Evolutionary conservation across 2,329 filamentous ascomycete species (phyloP), one percentile per base, ranked within the genome.

Genomic region (Fusarium sp.): DNA sequence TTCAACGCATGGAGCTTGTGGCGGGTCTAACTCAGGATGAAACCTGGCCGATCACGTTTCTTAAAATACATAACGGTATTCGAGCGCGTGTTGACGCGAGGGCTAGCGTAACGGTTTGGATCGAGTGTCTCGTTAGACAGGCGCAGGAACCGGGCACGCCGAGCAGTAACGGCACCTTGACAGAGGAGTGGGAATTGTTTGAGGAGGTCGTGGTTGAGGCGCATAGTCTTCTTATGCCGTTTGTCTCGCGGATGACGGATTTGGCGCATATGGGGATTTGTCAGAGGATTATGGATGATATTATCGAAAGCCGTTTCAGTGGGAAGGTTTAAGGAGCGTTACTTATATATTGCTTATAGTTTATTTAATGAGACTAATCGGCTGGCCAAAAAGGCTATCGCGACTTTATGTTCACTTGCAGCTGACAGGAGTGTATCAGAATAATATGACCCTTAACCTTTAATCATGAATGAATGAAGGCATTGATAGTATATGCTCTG

Each of bases 141-240:
- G 49, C 62, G 0, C 66, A 62, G 7, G 66, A 69, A 34, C 33
- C 50, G 1, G 53, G 57, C 0, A 69, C 66, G 9, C 66, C 66
- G 1, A 46, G 55, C 16, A 65, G 33, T 3, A 47, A 53, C 2
- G 55, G 41, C 6, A 69, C 66, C 4, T 8, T 70, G 18, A 31
- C 30, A 3, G 61, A 67, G 34, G 66, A 69, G 5, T 69, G 66
- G 66, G 66, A 69, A 4, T 23, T 69, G 15, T 62, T 62, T 34
- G 66, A 70, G 12, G 66, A 67, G 31, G 44, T 70, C 8, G 18
- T 53, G 0, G 57, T 69, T 4, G 66, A 69, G 36, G 34, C 62
- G 8, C 69, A 69, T 26, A 40, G 42, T 11, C 49, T 69, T 4
- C 16, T 69, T 11, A 69, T 69, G 66, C 66, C 66, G 2, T 69